phyloP scores from a whole-genome alignment of 352 stramenopile genomes.

The Pythium brachiatum region DNA sequence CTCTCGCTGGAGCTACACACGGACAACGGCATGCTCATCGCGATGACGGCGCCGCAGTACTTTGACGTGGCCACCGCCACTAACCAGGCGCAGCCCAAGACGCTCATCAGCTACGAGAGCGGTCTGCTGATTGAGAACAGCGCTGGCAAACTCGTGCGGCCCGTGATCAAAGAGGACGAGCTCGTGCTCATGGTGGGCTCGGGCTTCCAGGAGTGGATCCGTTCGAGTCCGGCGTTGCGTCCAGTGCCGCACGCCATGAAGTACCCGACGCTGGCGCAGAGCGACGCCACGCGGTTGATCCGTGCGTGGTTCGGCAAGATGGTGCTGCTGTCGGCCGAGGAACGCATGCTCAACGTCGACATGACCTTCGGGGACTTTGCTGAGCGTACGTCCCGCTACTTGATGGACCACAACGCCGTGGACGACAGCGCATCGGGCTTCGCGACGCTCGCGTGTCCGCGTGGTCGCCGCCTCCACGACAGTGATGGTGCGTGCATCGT shows the following conservation, averaged over 20 bases:
- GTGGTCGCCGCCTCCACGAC: slow-evolving; percentile 23
- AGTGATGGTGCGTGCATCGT: slow-evolving; percentile 27
- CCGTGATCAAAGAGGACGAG: slow-evolving; percentile 32
- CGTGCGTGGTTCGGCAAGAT: slow-evolving; percentile 46
- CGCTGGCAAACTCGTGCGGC: slow-evolving; percentile 26
- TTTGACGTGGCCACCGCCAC: slow-evolving; percentile 33
- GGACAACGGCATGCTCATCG: slow-evolving; percentile 71
- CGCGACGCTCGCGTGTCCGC: slow-evolving; percentile 29
- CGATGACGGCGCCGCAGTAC: slow-evolving; percentile 69
- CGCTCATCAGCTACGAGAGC: slow-evolving; percentile 11
- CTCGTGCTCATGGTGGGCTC: slow-evolving; percentile 39
- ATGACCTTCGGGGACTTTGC: slow-evolving; percentile 33
- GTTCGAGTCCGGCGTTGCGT: slow-evolving; percentile 20
- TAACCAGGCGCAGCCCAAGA: neutral
- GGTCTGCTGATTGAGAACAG: slow-evolving; percentile 32
- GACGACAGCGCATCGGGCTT: slow-evolving; percentile 17
- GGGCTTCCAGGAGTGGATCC: slow-evolving; percentile 32
- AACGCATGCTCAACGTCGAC: slow-evolving; percentile 28
- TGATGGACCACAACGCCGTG: slow-evolving; percentile 15
- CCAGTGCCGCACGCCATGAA: slow-evolving; percentile 37
- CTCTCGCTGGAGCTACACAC: slow-evolving; percentile 73
- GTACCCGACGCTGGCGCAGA: slow-evolving; percentile 13
- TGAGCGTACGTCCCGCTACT: slow-evolving; percentile 13
- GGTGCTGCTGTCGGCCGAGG: slow-evolving; percentile 27
- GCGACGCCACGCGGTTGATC: slow-evolving; percentile 12